These are phyloP conservation scores for Caryopteris hybrid DNA, from an alignment of 305 asterid species.

Conservation along the genomic window DNA sequence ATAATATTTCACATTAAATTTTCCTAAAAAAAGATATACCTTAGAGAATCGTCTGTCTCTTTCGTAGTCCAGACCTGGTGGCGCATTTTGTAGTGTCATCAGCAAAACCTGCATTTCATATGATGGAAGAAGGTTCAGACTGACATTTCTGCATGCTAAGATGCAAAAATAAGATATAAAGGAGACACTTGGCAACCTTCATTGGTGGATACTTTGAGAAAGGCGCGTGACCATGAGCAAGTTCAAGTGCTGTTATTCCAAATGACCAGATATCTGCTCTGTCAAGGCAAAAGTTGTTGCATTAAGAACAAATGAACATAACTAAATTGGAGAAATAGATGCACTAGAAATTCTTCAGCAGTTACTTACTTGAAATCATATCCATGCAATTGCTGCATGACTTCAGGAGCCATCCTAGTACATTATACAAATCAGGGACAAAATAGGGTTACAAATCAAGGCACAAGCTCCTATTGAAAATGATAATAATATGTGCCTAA, in stretches of 20 bases:
- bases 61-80: constrained; percentile 99
- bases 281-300: constrained; percentile 34
- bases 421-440: background rate
- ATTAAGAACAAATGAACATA: constrained; percentile 15
- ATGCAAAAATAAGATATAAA: constrained; percentile 8
- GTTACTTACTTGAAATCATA: constrained; percentile 64
- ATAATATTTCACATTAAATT: constrained; percentile 8
- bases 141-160: constrained; percentile 11
- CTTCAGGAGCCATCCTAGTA: constrained; percentile 84
- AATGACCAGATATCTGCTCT: constrained; percentile 99
- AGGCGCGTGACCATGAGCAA: constrained; percentile 99
- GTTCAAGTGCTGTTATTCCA: constrained; percentile 99
- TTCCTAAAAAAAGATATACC: constrained; percentile 45
- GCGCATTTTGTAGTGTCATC: constrained; percentile 99
- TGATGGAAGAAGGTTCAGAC: constrained; percentile 17
- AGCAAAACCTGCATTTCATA: constrained; percentile 76
- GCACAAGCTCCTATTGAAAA: background rate
- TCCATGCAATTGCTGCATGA: constrained; percentile 77
- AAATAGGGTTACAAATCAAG: background rate
- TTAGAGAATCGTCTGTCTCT: constrained; percentile 95
- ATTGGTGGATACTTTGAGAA: constrained; percentile 99
- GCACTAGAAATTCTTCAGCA: background rate
- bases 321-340: constrained; percentile 9
- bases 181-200: constrained; percentile 61
- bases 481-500: background rate